A percentile compares a stretch with the other conserved stretches of the same genome.
Conservation (phyloP, 1,284 basidiomycete species). For the Microstroma glucosiphilum region DNA sequence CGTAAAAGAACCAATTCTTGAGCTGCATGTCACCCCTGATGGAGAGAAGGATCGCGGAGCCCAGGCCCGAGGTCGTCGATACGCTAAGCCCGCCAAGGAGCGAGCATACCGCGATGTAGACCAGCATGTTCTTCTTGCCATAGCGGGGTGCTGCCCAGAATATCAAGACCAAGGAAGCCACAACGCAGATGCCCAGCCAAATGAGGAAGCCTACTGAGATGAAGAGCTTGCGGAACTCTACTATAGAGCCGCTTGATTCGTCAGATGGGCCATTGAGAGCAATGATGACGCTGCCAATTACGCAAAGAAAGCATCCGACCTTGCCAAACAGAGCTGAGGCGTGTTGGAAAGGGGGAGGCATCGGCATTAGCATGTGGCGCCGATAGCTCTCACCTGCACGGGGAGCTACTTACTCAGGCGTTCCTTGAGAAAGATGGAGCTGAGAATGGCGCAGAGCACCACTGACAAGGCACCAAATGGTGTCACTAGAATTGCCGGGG, state of each 20-base stretch:
- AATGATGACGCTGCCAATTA: constrained; percentile 68
- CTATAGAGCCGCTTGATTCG: constrained; percentile 71
- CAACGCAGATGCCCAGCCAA: constrained; percentile 57
- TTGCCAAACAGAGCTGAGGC: constrained; percentile 44
- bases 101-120: constrained; percentile 71
- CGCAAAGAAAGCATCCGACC: constrained; percentile 75
- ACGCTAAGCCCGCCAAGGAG: constrained; percentile 95
- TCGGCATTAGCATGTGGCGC: no score
- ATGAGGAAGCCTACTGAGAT: constrained; percentile 78
- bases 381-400: no score
- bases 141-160: constrained; percentile 78
- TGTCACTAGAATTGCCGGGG: constrained; percentile 85
- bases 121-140: constrained; percentile 88
- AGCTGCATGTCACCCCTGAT: constrained; percentile 79
- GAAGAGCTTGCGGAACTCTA: constrained; percentile 73
- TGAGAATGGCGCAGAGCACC: constrained; percentile 85
- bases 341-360: no score
- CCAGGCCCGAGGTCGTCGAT: constrained; percentile 88
- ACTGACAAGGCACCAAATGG: constrained; percentile 93
- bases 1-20: constrained; percentile 57
- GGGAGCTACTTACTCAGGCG: no score
- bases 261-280: constrained; percentile 74
- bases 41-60: constrained; percentile 79
- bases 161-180: constrained; percentile 30
- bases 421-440: constrained; percentile 87